A percentile compares a stretch with the other conserved stretches of the same genome.
phyloP scores from a whole-genome alignment of 2,329 filamentous ascomycete genomes.

The Ceratocystis ficicola region DNA sequence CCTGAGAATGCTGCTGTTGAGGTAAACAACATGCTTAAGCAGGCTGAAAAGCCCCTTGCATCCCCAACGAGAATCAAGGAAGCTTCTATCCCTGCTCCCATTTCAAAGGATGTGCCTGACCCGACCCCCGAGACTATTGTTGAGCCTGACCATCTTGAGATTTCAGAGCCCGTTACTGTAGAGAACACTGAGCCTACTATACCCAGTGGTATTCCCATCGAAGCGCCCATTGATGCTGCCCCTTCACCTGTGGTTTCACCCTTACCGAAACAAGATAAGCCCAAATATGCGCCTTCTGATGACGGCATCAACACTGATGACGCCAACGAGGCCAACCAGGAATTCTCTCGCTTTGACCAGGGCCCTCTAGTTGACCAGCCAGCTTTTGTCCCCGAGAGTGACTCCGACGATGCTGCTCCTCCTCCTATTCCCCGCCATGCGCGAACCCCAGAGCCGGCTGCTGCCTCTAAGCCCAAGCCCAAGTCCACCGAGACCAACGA shows the following conservation, averaged over 20 bases:
- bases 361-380: conserved; percentile 79
- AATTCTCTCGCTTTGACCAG: conserved; percentile 66
- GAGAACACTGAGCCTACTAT: conserved; percentile 16
- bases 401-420: conserved; percentile 38
- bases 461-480: conserved; percentile 25
- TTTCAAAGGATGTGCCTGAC: conserved; percentile 22
- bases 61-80: conserved; percentile 25
- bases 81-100: conserved; percentile 24
- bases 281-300: conserved; percentile 36
- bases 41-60: conserved; percentile 28
- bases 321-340: conserved; percentile 45
- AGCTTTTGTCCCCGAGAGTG: conserved; percentile 57
- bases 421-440: conserved; percentile 40
- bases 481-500: conserved; percentile 26
- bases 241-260: conserved; percentile 19
- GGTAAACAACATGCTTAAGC: conserved; percentile 40
- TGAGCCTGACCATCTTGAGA: not conserved
- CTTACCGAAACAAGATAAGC: conserved; percentile 26
- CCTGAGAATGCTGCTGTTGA: conserved; percentile 43
- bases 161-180: conserved; percentile 2
- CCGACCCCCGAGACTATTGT: not conserved
- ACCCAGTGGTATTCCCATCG: conserved; percentile 8
- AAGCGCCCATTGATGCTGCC: conserved; percentile 15
- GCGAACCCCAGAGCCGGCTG: conserved; percentile 25
- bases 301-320: conserved; percentile 49